Base-by-base conservation (phyloP, 306 rosid genomes). In the Cercis canadensis region DNA sequence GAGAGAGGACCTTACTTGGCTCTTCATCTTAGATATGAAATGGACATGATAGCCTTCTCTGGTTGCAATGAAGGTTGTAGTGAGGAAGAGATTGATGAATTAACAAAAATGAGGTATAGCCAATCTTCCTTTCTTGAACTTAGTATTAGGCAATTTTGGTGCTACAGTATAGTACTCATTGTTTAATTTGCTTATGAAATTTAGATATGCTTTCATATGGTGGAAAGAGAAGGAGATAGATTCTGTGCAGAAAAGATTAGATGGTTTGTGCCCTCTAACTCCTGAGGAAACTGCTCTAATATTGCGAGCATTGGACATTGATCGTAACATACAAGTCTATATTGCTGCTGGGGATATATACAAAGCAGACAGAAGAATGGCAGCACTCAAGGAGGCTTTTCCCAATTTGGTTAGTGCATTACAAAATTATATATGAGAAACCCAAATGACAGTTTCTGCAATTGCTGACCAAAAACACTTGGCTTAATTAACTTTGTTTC, bases 31-130 rank as follows among this genome's bases (percentile, higher is more conserved):
- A 70, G 97, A 76, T 91, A 91, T 40, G 96, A 91, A 87, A 91
- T 91, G 97, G 96, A 91, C 75, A 91, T 88, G 97, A 52, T 91
- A 16, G 87, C 97, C 37, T 91, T 91, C 87, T 85, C 90, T 46
- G 97, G 97, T 70, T 88, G 97, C 74, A 85, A 84, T 33, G 87
- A 81, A 58, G 96, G 96, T 50, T 91, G 97, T 81, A 75, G 8
- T 58, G 41, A 45, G 5, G 59, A 82, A 45, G 96, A 91, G 81
- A 80, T 71, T 31, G 84, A 85, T 43, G 84, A 87, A 59, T 79
- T 87, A 65, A 87, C 90, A 6, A 81, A 56, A 69, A 81, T 88
- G 97, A 87, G 97, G 97, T 88, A 67, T 24, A 24, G 2, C 29
- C 29, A 3, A 24, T 24, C 29, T 24, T 24, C 29, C 29, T 24